Base-by-base conservation (phyloP, 1,284 basidiomycete genomes). In the Pseudozyma pruni region DNA sequence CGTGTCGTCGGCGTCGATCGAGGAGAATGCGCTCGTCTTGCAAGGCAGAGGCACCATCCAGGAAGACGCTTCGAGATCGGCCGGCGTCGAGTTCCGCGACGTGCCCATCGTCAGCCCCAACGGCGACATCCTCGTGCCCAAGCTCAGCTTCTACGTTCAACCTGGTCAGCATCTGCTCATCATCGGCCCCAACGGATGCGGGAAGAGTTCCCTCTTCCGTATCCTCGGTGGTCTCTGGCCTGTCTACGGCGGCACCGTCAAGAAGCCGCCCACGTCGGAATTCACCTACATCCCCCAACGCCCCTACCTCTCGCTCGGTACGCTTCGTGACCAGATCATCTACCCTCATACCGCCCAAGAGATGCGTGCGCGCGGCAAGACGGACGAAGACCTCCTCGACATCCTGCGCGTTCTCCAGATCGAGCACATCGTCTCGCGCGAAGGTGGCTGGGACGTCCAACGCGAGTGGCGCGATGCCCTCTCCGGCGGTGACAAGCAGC, bases 211-310 rank as follows among this genome's bases (percentile, higher is more conserved):
- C n/a, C 75, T 98, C 46, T 97, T 96, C 87, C 89, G 95, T 23
- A 96, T 98, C 60, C 86, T 98, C 3, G 95, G 94, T 37, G 95
- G 94, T 17, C 87, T 98, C 8, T 98, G 95, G 94, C 94, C 95
- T 1, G 91, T 97, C 4, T 96, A 97, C 78, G 95, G 89, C 85
- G 95, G 95, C 0, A 86, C 88, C 11, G 93, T 98, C n/a, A 89
- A 90, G 76, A 98, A 98, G 83, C 95, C 95, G 0, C 88, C 90
- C 16, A 90, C 92, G 7, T 87, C 88, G 8, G 89, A 94, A 61
- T 98, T 98, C 83, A 92, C 94, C 43, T 88, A 98, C 67, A 96
- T 98, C 71, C 95, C 95, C 16, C 95, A 98, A 81, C 87, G 95
- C 39, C 95, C 95, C 0, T 98, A 98, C 83, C 88, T 98, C 8